Evolutionary conservation across 2,329 filamentous ascomycete genomes (phyloP).

Genomic region (Colletotrichum sp.): DNA sequence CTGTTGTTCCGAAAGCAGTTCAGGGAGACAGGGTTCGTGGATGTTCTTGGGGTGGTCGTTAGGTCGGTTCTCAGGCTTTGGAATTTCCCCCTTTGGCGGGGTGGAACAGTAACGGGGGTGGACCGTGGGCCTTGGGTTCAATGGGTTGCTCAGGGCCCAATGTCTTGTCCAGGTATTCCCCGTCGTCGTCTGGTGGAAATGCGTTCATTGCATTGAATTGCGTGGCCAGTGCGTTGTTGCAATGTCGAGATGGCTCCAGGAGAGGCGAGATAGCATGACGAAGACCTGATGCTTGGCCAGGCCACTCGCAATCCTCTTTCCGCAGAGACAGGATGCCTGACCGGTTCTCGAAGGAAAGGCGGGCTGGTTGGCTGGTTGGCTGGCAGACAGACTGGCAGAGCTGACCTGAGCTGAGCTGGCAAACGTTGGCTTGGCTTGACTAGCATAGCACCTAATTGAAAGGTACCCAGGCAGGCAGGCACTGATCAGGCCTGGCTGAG

Average conservation of each 20-base stretch:
- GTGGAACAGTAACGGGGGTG: conserved; percentile 6
- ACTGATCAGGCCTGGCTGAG: not conserved
- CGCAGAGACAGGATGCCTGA: not conserved
- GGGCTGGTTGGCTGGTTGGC: not conserved
- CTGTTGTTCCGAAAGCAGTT: conserved; percentile 4
- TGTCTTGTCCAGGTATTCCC: conserved; percentile 3
- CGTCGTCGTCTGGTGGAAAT: conserved; percentile 11
- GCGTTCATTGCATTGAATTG: conserved; percentile 19
- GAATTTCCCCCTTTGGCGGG: conserved; percentile 3
- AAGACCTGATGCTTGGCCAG: not conserved
- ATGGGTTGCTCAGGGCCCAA: conserved; percentile 5
- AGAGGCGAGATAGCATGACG: not conserved
- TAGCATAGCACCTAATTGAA: not conserved
- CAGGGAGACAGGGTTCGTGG: conserved; percentile 2
- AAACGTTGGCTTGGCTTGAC: not conserved
- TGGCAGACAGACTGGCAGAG: not conserved
- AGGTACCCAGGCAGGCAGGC: not conserved
- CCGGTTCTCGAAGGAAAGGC: not conserved
- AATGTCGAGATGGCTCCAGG: conserved; percentile 10
- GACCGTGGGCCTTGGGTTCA: not conserved
- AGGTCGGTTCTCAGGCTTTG: not conserved
- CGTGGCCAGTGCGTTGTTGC: conserved; percentile 15
- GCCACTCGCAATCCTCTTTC: not conserved
- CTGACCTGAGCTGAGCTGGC: not conserved
- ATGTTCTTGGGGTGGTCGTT: not conserved